Evolutionary conservation across 176 grass and related monocot species (phyloP).

Genomic region (Musa schizocarpa): DNA sequence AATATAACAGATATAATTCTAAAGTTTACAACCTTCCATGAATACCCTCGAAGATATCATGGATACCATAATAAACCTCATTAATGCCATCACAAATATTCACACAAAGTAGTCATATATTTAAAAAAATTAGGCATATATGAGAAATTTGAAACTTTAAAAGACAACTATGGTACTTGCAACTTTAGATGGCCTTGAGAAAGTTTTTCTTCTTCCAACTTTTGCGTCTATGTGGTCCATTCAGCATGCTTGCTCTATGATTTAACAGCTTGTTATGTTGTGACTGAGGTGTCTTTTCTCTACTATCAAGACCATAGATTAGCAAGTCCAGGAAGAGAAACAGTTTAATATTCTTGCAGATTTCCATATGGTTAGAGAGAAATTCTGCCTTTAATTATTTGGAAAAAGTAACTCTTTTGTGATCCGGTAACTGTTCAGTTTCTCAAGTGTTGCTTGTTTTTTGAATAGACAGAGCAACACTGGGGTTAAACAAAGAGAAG

Average conservation of each 20-base stretch:
- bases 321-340: not conserved
- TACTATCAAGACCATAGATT: not conserved
- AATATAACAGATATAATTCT: not conserved
- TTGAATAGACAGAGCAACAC: slow-evolving; percentile 98
- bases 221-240: not conserved
- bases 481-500: slow-evolving; percentile 46
- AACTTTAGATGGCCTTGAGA: not conserved
- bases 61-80: not conserved
- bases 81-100: not conserved
- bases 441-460: slow-evolving; percentile 41
- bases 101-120: not conserved
- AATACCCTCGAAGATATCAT: not conserved
- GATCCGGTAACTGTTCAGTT: not conserved
- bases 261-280: not conserved
- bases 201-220: not conserved
- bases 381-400: not conserved
- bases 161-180: not conserved
- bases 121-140: not conserved
- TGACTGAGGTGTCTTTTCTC: not conserved
- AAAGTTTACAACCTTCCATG: not conserved
- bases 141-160: not conserved
- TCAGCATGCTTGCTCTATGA: not conserved
- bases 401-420: not conserved
- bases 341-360: not conserved
- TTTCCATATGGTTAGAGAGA: not conserved